Percentiles rank a stretch among this genome's conserved stretches.
Evolutionary conservation across 306 rosid species (phyloP).

Genomic region (Pyrus communis): DNA sequence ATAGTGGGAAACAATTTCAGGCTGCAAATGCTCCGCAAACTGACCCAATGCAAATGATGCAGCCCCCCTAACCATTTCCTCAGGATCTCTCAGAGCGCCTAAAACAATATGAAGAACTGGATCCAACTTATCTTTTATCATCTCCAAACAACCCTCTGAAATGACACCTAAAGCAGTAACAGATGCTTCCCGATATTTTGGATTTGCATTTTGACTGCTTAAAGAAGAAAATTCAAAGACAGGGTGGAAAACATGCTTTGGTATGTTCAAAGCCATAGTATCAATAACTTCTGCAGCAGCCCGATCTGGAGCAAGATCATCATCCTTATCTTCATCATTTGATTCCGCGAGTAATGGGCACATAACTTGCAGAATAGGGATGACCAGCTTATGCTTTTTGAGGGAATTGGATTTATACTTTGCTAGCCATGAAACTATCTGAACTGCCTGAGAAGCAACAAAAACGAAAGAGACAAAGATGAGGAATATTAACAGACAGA

Average conservation of each 20-base stretch:
- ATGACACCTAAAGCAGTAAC: slow-evolving; percentile 89
- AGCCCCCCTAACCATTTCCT: slow-evolving; percentile 96
- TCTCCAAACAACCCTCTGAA: slow-evolving; percentile 95
- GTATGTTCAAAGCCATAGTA: slow-evolving; percentile 84
- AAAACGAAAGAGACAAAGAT: slow-evolving; percentile 10
- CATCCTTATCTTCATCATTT: slow-evolving; percentile 65
- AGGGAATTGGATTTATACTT: slow-evolving; percentile 81
- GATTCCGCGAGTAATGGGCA: slow-evolving; percentile 97
- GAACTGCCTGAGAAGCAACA: slow-evolving; percentile 66
- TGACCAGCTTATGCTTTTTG: slow-evolving; percentile 78
- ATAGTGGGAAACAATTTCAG: slow-evolving; percentile 89
- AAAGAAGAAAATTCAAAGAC: slow-evolving; percentile 83
- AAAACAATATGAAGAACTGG: slow-evolving; percentile 88
- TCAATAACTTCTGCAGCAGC: slow-evolving; percentile 98
- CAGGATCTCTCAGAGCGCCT: slow-evolving; percentile 92
- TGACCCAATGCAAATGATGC: slow-evolving; percentile 99
- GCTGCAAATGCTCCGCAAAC: slow-evolving; percentile 94
- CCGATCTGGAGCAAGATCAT: slow-evolving; percentile 96
- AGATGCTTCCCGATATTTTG: slow-evolving; percentile 95
- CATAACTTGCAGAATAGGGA: slow-evolving; percentile 81
- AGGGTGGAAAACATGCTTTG: slow-evolving; percentile 78
- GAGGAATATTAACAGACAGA: neutral
- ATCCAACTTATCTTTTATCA: slow-evolving; percentile 71
- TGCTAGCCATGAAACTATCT: slow-evolving; percentile 93
- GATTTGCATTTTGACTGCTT: slow-evolving; percentile 78